Base-by-base conservation (phyloP, 306 rosid genomes). In the Echinosophora koreensis region DNA sequence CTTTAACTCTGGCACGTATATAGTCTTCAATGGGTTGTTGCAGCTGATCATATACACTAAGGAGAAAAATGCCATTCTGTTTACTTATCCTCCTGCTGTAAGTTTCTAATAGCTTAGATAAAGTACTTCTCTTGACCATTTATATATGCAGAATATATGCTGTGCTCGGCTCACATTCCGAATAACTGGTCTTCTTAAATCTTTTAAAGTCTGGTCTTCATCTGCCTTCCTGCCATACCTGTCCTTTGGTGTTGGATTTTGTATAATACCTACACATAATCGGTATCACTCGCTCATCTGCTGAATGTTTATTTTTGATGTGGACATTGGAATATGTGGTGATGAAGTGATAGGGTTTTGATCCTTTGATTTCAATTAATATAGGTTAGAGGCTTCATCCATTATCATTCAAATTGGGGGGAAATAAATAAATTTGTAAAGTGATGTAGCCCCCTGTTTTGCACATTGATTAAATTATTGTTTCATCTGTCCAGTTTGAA, bases 51-150 rank as follows among this genome's bases (percentile, higher is more conserved):
- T 89, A 44, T 91, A 82, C 85, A 83, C 88, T 4, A 95, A 92
- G 91, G 97, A 96, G 96, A 96, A 96, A 84, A 87, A 89, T 67
- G 97, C 96, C 60, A 89, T 96, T 71, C 87, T 96, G 81, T 92
- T 91, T 47, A 96, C 98, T 27, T 86, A 92, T 85, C 94, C 98
- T 82, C 97, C 90, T 6, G 81, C 72, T 46, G 99, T 96, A 77
- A 77, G 92, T 69, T 77, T 79, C 69, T 76, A 28, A n/a, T 11
- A 41, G 63, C 73, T 74, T 66, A 12, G 47, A 60, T n/a, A 16
- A 54, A 11, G 38, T 58, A 57, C 27, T 47, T 59, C 8, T 22
- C n/a, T 74, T 56, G 56, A 61, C 13, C 68, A 2, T 57, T 57
- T 69, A 38, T 22, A 2, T 22, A 39, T 74, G 76, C 39, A 47